Evolutionary conservation across 1,284 basidiomycete species (phyloP), one percentile per base, ranked within the genome.

Genomic region (Austroboletus olivaceoglutinosus): DNA sequence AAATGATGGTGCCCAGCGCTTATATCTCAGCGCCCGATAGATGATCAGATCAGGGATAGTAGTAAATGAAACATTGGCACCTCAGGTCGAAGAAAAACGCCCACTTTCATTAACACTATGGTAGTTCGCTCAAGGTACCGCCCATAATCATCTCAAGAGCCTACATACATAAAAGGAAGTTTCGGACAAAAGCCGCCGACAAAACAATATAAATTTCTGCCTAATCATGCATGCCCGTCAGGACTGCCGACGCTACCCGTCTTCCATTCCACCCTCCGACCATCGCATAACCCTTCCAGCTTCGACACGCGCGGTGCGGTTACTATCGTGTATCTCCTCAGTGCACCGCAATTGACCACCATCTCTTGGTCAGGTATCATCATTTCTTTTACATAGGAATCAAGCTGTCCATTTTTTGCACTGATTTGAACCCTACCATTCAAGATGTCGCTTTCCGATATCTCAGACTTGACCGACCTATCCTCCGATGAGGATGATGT

Each of bases 381-480:
- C 13, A 2, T 34, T n/a, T 27, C 43, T 45, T 27, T 31, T 12
- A 11, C 7, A 9, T n/a, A 18, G 25, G 4, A 4, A 9, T 33
- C 45, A 13, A 39, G 27, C 27, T 27, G 21, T 22, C 27, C 19
- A 7, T 50, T 21, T 37, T 25, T 29, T 29, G 27, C 36, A 21
- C 45, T 41, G 44, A 55, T 46, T 34, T 38, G n/a, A 2, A n/a
- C 36, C 16, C 33, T 37, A n/a, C 33, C 42, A 21, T 37, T 9
- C 44, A 51, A 46, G 43, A 70, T 70, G 65, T 68, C 51, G 60
- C 70, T 62, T 60, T 68, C 67, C 22, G 65, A 70, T 52, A 49
- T 69, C 18, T 78, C 77, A 9, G 75, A 76, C 47, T 62, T 78
- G 47, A 75, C 76, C 5, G 75, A 76, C 45, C 53, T 78, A 18